Evolutionary conservation across 208 protist genomes (phyloP).

Genomic region (Tritrichomonas musculus): DNA sequence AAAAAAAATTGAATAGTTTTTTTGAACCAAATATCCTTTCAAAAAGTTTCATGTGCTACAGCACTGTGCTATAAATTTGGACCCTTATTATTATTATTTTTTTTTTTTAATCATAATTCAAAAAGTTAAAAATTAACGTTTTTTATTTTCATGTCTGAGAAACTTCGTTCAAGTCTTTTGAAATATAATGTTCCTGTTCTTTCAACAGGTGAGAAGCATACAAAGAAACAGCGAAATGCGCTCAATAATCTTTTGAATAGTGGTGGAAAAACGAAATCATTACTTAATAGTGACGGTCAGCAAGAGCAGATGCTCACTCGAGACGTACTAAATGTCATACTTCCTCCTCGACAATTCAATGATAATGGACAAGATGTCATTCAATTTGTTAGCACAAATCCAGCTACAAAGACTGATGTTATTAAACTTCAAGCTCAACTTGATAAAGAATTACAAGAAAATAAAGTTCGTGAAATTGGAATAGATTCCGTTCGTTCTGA

Average conservation of each 20-base stretch:
- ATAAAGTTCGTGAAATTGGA: slow-evolving; percentile 79
- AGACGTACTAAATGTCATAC: slow-evolving; percentile 69
- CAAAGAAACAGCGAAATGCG: neutral
- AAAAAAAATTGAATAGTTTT: neutral
- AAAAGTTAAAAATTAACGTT: neutral
- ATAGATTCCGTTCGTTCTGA: slow-evolving; percentile 88
- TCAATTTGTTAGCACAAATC: slow-evolving; percentile 67
- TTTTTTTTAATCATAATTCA: neutral
- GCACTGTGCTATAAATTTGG: neutral
- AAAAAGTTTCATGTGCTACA: neutral
- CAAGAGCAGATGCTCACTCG: neutral
- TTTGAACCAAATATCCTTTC: neutral
- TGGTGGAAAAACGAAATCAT: too few relatives aligned
- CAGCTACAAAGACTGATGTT: slow-evolving; percentile 72
- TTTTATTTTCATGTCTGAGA: neutral
- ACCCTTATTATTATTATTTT: neutral
- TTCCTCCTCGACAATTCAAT: slow-evolving; percentile 61
- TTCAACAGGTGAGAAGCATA: neutral
- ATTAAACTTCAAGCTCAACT: slow-evolving; percentile 76
- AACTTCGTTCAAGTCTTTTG: neutral
- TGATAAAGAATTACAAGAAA: slow-evolving; percentile 66
- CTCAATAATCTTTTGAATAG: neutral
- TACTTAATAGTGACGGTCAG: too few relatives aligned
- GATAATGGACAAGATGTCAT: slow-evolving; percentile 67
- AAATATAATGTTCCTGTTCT: slow-evolving; percentile 21